Percentiles rank a stretch among this genome's conserved stretches.
Evolutionary conservation across 2,329 filamentous ascomycete species (phyloP).

Genomic region (Alternaria metachromatica): DNA sequence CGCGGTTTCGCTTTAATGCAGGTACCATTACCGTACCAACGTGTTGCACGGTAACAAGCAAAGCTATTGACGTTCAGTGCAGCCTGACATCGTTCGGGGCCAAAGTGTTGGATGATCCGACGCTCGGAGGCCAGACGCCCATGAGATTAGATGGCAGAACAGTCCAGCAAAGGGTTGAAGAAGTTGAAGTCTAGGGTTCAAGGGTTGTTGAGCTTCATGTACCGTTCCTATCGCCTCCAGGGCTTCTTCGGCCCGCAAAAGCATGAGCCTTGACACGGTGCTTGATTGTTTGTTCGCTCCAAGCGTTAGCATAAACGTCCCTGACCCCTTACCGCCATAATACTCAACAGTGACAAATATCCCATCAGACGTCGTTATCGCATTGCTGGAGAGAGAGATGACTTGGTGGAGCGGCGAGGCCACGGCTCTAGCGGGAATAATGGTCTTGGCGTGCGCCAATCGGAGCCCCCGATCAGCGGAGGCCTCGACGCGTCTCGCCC

Average conservation of each 20-base stretch:
- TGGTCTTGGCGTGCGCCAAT: conserved; percentile 4
- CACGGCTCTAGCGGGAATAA: background rate
- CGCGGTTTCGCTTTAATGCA: background rate
- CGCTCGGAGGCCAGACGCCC: background rate
- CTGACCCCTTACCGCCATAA: background rate
- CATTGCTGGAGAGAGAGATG: background rate
- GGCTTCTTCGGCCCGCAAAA: background rate
- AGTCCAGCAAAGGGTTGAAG: background rate
- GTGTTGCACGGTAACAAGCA: background rate
- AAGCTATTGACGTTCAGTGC: background rate
- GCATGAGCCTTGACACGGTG: background rate
- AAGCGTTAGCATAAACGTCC: background rate
- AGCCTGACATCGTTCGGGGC: background rate
- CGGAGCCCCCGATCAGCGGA: background rate
- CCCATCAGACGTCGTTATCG: background rate
- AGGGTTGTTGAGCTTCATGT: background rate
- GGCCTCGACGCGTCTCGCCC: background rate
- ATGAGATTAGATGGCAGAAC: background rate
- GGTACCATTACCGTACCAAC: background rate
- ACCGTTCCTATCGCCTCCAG: background rate
- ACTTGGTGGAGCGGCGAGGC: background rate
- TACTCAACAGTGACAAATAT: background rate
- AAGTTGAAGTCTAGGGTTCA: background rate
- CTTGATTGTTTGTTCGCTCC: background rate
- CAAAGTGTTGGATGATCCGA: background rate